These are phyloP conservation scores for Cystoisospora suis DNA, from an alignment of 169 alveolate genomes.

Conservation along the genomic window DNA sequence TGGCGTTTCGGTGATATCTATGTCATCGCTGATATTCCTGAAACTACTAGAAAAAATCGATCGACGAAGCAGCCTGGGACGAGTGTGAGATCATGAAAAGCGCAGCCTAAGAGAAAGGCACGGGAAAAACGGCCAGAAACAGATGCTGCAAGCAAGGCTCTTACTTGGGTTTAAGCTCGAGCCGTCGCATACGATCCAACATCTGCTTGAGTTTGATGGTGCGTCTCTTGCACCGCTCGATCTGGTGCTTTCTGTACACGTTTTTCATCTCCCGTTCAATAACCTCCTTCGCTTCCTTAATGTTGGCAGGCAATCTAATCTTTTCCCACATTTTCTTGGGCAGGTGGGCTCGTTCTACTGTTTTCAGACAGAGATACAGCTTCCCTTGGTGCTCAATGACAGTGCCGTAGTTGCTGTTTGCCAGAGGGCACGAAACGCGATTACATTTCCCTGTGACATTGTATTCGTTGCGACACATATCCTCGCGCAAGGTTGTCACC, in stretches of 20 bases:
- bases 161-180: slow-evolving; percentile 76
- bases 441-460: slow-evolving; percentile 99
- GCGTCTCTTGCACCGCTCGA: slow-evolving; percentile 96
- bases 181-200: slow-evolving; percentile 91
- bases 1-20: too few relatives aligned
- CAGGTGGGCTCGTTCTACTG: slow-evolving; percentile 97
- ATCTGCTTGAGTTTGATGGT: slow-evolving; percentile 94
- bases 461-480: slow-evolving; percentile 78
- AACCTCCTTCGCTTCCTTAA: slow-evolving; percentile 90
- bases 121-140: not conserved
- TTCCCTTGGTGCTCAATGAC: slow-evolving; percentile 90
- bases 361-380: slow-evolving; percentile 83
- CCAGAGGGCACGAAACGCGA: slow-evolving; percentile 97
- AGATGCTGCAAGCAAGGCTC: not conserved
- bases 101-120: not conserved
- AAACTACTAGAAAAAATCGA: too few relatives aligned
- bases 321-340: slow-evolving; percentile 98
- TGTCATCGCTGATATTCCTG: too few relatives aligned
- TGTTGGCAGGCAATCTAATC: slow-evolving; percentile 90
- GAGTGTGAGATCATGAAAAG: too few relatives aligned
- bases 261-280: slow-evolving; percentile 92
- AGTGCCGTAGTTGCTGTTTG: slow-evolving; percentile 97
- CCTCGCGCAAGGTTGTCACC: slow-evolving; percentile 47
- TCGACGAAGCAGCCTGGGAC: too few relatives aligned
- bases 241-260: slow-evolving; percentile 92